phyloP scores from a whole-genome alignment of 495 filamentous ascomycete genomes.

The Xeromyces bisporus region DNA sequence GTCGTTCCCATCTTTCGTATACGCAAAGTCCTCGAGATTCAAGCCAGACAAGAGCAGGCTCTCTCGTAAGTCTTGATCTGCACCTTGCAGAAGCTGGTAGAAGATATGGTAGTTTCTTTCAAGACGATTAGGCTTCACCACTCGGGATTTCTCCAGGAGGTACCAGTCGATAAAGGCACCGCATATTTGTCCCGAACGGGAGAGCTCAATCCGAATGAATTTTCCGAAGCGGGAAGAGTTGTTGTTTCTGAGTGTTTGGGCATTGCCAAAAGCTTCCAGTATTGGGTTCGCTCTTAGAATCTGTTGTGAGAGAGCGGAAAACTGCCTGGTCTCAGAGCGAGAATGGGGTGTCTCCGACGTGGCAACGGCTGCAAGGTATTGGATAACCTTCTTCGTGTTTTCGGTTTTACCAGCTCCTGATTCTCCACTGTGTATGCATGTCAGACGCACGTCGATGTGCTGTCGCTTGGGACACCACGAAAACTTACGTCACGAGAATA shows the following conservation, averaged over 20 bases:
- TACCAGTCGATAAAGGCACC: conserved; percentile 99
- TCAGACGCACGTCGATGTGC: conserved; percentile 2
- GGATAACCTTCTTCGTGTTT: conserved; percentile 99
- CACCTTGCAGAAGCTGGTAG: conserved; percentile 84
- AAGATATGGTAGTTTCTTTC: conserved; percentile 98
- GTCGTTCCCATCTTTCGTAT: conserved; percentile 81
- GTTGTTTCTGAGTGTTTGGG: conserved; percentile 94
- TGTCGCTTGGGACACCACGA: not conserved
- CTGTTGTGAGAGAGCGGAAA: conserved; percentile 87
- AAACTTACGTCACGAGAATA: conserved; percentile 72
- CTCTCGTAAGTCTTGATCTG: conserved; percentile 51
- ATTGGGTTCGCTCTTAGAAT: conserved; percentile 96
- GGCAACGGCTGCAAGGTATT: conserved; percentile 91
- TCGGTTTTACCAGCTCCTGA: conserved; percentile 98
- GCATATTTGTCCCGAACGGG: conserved; percentile 73
- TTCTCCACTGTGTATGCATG: conserved; percentile 45
- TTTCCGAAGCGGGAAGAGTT: conserved; percentile 98
- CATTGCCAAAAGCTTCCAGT: conserved; percentile 94
- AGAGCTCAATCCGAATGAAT: conserved; percentile 97
- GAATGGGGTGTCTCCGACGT: conserved; percentile 58
- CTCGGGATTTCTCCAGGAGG: conserved; percentile 87
- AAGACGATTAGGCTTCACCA: conserved; percentile 67
- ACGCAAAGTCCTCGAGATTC: conserved; percentile 73
- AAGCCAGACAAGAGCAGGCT: conserved; percentile 57
- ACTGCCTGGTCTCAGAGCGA: conserved; percentile 43